These are phyloP conservation scores for Penicillium corylophilum DNA, from an alignment of 2,329 filamentous ascomycete genomes.

Conservation along the genomic window DNA sequence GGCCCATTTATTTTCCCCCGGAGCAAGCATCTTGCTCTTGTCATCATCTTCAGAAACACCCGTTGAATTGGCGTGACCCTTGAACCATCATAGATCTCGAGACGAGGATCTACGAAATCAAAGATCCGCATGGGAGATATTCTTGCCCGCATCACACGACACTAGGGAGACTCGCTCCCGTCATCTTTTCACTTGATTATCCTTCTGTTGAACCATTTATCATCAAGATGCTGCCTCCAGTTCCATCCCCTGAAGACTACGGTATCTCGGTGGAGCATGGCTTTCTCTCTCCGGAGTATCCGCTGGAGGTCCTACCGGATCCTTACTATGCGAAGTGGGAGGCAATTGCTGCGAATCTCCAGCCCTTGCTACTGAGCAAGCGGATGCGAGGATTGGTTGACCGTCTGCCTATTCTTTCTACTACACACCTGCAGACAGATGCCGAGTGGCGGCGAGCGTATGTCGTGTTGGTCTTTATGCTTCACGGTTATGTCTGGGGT, in stretches of 20 bases:
- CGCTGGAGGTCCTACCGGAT: constrained; percentile 77
- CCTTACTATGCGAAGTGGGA: constrained; percentile 97
- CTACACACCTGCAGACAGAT: constrained; percentile 74
- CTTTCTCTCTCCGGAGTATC: constrained; percentile 80
- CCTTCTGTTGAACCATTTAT: not conserved
- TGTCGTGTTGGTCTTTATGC: constrained; percentile 71
- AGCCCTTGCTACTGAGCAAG: constrained; percentile 80
- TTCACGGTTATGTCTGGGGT: constrained; percentile 89
- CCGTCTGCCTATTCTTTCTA: constrained; percentile 77
- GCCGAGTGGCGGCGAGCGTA: constrained; percentile 91
- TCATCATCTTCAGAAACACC: not conserved
- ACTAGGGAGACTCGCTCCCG: constrained; percentile 1
- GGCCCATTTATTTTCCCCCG: not conserved
- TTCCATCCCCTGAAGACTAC: constrained; percentile 67
- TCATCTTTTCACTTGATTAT: not conserved
- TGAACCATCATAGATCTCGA: not conserved
- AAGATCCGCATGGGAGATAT: constrained; percentile 3
- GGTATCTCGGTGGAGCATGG: constrained; percentile 66
- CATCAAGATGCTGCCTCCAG: constrained; percentile 44
- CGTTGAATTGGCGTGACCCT: not conserved
- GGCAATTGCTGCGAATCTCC: constrained; percentile 77
- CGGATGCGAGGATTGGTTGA: constrained; percentile 79
- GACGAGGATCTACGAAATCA: constrained; percentile 1
- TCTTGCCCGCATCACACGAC: not conserved
- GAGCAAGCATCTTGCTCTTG: not conserved